Evolutionary conservation across 768 basidiomycete genomes (phyloP).

Genomic region (Punctularia strigosozonata): DNA sequence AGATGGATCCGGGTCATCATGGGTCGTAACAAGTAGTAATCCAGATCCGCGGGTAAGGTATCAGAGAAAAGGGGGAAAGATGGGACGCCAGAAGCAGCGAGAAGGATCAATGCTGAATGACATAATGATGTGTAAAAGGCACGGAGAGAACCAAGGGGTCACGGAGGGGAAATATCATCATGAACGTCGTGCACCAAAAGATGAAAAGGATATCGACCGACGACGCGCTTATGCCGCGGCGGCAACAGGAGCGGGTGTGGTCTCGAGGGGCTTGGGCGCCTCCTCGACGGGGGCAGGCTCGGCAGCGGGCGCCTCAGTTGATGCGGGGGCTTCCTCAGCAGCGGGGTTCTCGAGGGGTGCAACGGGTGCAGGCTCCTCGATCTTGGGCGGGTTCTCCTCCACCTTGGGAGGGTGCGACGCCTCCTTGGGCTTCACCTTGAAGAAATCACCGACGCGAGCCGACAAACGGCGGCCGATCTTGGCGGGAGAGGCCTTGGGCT

Average conservation of each 20-base stretch:
- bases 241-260: conserved; percentile 51
- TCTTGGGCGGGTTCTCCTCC: conserved; percentile 80
- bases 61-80: conserved; percentile 11
- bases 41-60: too few relatives aligned
- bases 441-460: conserved; percentile 70
- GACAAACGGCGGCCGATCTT: conserved; percentile 82
- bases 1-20: too few relatives aligned
- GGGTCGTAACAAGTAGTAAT: too few relatives aligned
- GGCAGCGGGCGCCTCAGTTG: conserved; percentile 14
- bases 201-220: conserved; percentile 13
- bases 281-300: conserved; percentile 17
- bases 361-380: conserved; percentile 72
- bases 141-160: conserved; percentile 18
- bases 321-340: conserved; percentile 22
- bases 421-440: conserved; percentile 70
- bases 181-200: conserved; percentile 34
- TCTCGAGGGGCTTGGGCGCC: conserved; percentile 27
- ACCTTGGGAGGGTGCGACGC: conserved; percentile 66
- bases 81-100: conserved; percentile 12
- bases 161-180: conserved; percentile 21
- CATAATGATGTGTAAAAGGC: conserved; percentile 1
- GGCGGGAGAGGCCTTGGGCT: conserved; percentile 21
- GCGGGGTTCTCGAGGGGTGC: conserved; percentile 80
- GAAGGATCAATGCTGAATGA: too few relatives aligned
- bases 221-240: conserved; percentile 57